Evolutionary conservation across 257 asterid species (phyloP), one percentile per base, ranked within the genome.

Genomic region (Primulina eburnea): DNA sequence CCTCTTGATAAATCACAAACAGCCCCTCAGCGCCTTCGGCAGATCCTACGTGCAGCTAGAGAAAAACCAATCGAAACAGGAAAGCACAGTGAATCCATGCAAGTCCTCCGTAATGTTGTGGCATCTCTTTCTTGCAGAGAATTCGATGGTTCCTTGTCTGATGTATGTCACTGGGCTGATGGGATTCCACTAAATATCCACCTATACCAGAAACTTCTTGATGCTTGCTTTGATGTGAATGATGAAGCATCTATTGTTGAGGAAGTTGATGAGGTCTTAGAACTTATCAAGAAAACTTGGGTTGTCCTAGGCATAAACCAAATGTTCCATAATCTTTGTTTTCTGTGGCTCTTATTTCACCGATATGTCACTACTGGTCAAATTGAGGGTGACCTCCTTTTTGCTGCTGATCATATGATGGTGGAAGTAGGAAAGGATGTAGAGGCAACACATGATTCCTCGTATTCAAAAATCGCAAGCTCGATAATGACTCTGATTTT

Each of bases 101-200:
- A 74, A 68, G 73, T 26, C 32, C 88, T 92, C 71, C 87, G 87
- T 18, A 83, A 56, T 55, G 65, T 75, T 72, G 93, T 85, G 59
- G 76, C 72, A 64, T 82, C 92, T 5, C 91, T 90, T 66, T 87
- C 98, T 71, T 76, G 86, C 77, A 82, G 97, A 76, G 84, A 95
- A 67, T 84, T 85, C 80, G 98, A 92, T 73, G 96, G 93, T 64
- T 82, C 92, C 12, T 66, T 53, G 63, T 74, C 97, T 6, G 88
- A 84, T 75, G 76, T 74, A 59, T 87, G 94, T 85, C 98, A 92
- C 73, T 92, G 98, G 98, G 98, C 97, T 16, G 97, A 92, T 79
- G 97, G 97, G 14, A 60, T 79, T 67, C 98, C 98, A 21, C 74
- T 92, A 71, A 92, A 87, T 81, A 84, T 92, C 69, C 83, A 78